Evolutionary conservation across 768 basidiomycete genomes (phyloP).

Genomic region (Leucogyrophana mollusca): DNA sequence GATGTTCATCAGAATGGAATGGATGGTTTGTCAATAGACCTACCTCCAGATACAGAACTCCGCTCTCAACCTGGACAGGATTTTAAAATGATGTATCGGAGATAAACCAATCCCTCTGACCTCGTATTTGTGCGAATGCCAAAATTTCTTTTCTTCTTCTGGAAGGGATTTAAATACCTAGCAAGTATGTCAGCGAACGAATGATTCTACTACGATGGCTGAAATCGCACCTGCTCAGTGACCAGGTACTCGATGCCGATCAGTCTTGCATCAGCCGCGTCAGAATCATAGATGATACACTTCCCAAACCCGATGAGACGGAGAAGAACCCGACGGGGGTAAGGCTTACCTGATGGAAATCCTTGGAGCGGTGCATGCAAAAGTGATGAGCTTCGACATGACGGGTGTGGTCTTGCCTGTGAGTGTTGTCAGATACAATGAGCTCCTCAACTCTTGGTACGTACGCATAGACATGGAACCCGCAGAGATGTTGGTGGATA

Average conservation of each 20-base stretch:
- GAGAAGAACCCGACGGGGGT: conserved; percentile 28
- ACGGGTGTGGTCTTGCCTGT: conserved; percentile 29
- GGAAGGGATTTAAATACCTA: conserved; percentile 40
- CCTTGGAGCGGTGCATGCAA: conserved; percentile 36
- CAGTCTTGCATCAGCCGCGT: conserved; percentile 40
- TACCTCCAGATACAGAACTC: conserved; percentile 31
- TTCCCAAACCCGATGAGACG: conserved; percentile 17
- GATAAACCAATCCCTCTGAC: conserved; percentile 14
- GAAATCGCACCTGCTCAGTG: conserved; percentile 31
- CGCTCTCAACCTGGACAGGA: conserved; percentile 28
- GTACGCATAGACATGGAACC: conserved; percentile 34
- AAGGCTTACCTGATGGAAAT: conserved; percentile 38
- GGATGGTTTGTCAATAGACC: not conserved
- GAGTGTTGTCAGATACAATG: not conserved
- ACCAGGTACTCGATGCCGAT: conserved; percentile 57
- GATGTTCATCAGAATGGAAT: not conserved
- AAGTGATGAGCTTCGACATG: conserved; percentile 44
- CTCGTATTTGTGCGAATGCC: conserved; percentile 55
- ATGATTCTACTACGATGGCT: not conserved
- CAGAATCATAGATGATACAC: conserved; percentile 44
- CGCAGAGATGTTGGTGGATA: conserved; percentile 29
- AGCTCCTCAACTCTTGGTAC: not conserved
- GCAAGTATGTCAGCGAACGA: not conserved
- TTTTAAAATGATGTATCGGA: conserved; percentile 11
- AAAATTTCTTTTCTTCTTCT: conserved; percentile 46